Evolutionary conservation across 2,329 filamentous ascomycete genomes (phyloP).

Genomic region (Penicillium paneum): DNA sequence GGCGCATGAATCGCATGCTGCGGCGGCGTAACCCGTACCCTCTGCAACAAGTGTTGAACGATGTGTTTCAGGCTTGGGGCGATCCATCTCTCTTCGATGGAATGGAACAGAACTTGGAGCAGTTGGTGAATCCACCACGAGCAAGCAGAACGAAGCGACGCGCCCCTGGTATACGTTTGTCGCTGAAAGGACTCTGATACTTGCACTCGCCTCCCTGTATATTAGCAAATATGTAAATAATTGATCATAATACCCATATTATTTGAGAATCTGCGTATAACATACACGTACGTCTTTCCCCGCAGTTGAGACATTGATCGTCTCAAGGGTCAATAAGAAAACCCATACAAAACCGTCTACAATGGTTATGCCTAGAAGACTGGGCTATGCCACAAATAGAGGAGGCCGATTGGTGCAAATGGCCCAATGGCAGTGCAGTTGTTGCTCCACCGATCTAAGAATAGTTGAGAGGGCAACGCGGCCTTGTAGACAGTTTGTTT

Average conservation of each 20-base stretch:
- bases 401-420: background rate
- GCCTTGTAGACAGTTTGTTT: slow-evolving; percentile 22
- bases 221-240: slow-evolving; percentile 10
- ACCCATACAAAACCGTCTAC: background rate
- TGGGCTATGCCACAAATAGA: slow-evolving; percentile 1
- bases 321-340: background rate
- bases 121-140: slow-evolving; percentile 25
- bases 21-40: slow-evolving; percentile 37
- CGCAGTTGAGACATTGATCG: background rate
- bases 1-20: slow-evolving; percentile 35
- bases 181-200: slow-evolving; percentile 6
- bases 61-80: slow-evolving; percentile 38
- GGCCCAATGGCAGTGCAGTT: slow-evolving; percentile 13
- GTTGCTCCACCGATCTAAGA: slow-evolving; percentile 24
- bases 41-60: slow-evolving; percentile 28
- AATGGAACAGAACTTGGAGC: slow-evolving; percentile 20
- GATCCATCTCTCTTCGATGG: slow-evolving; percentile 28
- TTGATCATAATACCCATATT: slow-evolving; percentile 6
- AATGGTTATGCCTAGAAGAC: background rate
- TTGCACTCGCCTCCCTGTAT: background rate
- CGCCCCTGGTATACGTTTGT: slow-evolving; percentile 5
- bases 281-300: background rate
- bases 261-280: background rate
- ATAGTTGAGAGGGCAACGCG: slow-evolving; percentile 32
- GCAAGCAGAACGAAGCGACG: slow-evolving; percentile 11